A percentile compares a stretch with the other conserved stretches of the same genome.
These are phyloP conservation scores for Moricandia arvensis DNA, from an alignment of 345 rosid species.

Conservation along the genomic window DNA sequence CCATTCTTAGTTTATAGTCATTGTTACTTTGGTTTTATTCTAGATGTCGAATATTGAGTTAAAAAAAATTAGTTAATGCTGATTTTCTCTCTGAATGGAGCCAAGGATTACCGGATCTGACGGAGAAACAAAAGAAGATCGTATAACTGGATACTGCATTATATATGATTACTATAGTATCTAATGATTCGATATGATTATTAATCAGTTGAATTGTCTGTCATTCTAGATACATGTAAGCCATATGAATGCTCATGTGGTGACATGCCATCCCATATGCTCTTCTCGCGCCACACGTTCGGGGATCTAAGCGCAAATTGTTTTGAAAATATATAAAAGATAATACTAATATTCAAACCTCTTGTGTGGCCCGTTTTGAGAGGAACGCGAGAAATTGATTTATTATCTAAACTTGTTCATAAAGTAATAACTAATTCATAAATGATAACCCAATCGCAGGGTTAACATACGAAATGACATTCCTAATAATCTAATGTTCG, in stretches of 20 bases:
- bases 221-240: background rate
- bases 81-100: background rate
- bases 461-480: background rate
- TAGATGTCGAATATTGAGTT: background rate
- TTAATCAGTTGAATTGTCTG: background rate
- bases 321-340: background rate
- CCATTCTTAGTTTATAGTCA: too few relatives aligned
- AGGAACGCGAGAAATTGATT: background rate
- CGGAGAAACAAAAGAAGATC: background rate
- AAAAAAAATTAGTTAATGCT: background rate
- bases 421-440: background rate
- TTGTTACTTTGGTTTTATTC: background rate
- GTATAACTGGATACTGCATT: background rate
- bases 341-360: background rate
- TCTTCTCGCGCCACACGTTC: conserved; percentile 32
- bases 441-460: background rate
- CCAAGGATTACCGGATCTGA: background rate
- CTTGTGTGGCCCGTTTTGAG: too few relatives aligned
- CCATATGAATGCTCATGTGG: conserved; percentile 21
- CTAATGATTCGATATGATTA: background rate
- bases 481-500: background rate
- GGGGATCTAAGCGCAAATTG: conserved; percentile 7
- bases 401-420: background rate
- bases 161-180: background rate
- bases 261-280: conserved; percentile 25